These are phyloP conservation scores for Hortiboletus campestris DNA, from an alignment of 768 basidiomycete species.

Conservation along the genomic window DNA sequence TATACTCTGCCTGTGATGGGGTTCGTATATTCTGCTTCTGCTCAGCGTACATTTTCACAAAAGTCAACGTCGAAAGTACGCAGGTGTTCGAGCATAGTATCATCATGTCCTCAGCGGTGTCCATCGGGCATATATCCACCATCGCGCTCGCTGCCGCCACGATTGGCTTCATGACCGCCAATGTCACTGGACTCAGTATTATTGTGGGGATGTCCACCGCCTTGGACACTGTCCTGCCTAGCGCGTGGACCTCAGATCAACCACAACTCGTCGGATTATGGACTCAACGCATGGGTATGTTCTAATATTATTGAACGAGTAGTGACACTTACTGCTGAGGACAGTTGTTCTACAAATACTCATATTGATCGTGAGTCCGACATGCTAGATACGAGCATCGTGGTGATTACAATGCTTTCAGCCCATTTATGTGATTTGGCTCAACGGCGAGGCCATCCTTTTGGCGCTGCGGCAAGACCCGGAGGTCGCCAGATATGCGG, in stretches of 20 bases:
- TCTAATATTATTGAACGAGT: not conserved
- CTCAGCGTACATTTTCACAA: not conserved
- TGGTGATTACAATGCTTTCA: constrained; percentile 10
- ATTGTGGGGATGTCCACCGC: constrained; percentile 82
- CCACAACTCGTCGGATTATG: constrained; percentile 87
- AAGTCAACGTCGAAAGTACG: constrained; percentile 38
- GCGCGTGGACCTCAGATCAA: constrained; percentile 88
- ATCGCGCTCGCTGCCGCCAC: constrained; percentile 83
- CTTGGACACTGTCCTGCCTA: constrained; percentile 90
- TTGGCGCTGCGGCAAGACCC: constrained; percentile 73
- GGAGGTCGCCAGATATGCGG: constrained; percentile 74
- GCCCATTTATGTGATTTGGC: constrained; percentile 71
- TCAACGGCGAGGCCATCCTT: constrained; percentile 76
- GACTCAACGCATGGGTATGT: constrained; percentile 80
- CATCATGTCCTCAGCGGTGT: constrained; percentile 81
- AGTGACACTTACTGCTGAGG: not conserved
- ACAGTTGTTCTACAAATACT: constrained; percentile 20
- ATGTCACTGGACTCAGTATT: constrained; percentile 56
- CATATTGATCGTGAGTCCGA: constrained; percentile 53
- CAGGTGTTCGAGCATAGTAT: constrained; percentile 86
- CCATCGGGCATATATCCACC: constrained; percentile 89
- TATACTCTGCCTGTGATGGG: constrained; percentile 75
- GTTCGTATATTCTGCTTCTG: constrained; percentile 39
- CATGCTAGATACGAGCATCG: not conserved
- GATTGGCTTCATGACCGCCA: constrained; percentile 72